Evolutionary conservation across 768 basidiomycete species (phyloP), one percentile per base, ranked within the genome.

Genomic region (Termitomyces sp.): DNA sequence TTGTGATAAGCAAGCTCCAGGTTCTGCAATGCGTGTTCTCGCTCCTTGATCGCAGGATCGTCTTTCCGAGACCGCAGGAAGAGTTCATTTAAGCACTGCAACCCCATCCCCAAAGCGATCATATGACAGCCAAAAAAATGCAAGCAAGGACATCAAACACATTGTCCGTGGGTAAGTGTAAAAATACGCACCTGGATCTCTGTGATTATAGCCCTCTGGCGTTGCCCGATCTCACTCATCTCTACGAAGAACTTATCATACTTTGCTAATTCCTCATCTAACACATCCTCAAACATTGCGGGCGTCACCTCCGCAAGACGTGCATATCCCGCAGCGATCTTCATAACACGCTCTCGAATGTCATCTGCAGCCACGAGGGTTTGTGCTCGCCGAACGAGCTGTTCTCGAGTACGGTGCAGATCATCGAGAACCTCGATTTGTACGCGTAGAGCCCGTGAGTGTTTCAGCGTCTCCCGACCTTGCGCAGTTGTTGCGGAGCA

Each of bases 1-100:
- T 92, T 93, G 72, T 86, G 86, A 71, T 90, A 90, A 0, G 94
- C 91, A 11, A 87, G 70, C 61, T 96, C 92, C 44, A 96, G 82
- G 13, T 84, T 83, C 67, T 92, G 92, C 28, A 98, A 71, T 0
- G 87, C 90, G 58, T 81, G 76, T 71, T 96, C 93, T 16, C 97
- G 81, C 48, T 86, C 87, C 65, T 90, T 91, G 16, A 94, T 78
- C 11, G 78, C 73, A 1, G 87, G 80, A 65, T 95, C 93, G 13
- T 90, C 89, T 68, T 80, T 84, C 24, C 94, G 79, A 4, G 90
- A 90, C 36, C 83, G 75, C 14, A 96, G 64, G 71, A 97, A 95
- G 20, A 75, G 67, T 24, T 83, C 82, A 67, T 94, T 93, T 71
- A 62, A 77, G 65, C 85, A 87, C 75, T 73, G 61, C 11, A 55